These are phyloP conservation scores for Mycena vulgaris DNA, from an alignment of 768 basidiomycete species.

Conservation along the genomic window DNA sequence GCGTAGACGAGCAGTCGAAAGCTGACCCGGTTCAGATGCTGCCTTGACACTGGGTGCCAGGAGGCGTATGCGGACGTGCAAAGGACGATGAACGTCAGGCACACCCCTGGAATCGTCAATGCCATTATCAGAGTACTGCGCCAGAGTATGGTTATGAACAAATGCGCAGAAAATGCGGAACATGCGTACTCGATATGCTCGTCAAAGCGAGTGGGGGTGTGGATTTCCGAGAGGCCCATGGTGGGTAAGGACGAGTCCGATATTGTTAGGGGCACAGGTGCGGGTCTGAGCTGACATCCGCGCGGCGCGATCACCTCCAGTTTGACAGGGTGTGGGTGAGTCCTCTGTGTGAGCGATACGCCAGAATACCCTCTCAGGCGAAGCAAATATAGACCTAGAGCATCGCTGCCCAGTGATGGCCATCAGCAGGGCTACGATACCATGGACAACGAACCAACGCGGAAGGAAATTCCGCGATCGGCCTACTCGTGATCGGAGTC, in stretches of 20 bases:
- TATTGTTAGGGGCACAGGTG: not conserved
- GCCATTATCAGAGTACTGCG: not conserved
- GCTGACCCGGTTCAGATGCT: constrained; percentile 16
- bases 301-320: no score
- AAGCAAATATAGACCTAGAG: no score
- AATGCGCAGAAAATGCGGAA: not conserved
- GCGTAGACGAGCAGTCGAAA: constrained; percentile 17
- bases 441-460: no score
- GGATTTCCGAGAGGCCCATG: not conserved
- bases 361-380: no score
- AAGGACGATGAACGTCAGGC: not conserved
- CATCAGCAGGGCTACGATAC: no score
- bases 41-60: constrained; percentile 5
- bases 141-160: no score
- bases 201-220: not conserved
- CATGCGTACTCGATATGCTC: not conserved
- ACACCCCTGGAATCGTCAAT: not conserved
- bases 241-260: not conserved
- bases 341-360: no score
- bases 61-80: not conserved
- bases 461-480: no score
- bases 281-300: no score
- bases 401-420: no score
- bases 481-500: no score
- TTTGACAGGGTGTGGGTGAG: no score